Evolutionary conservation across 2,329 filamentous ascomycete genomes (phyloP), one percentile per base, ranked within the genome.

Genomic region (Diaporthe sp.): DNA sequence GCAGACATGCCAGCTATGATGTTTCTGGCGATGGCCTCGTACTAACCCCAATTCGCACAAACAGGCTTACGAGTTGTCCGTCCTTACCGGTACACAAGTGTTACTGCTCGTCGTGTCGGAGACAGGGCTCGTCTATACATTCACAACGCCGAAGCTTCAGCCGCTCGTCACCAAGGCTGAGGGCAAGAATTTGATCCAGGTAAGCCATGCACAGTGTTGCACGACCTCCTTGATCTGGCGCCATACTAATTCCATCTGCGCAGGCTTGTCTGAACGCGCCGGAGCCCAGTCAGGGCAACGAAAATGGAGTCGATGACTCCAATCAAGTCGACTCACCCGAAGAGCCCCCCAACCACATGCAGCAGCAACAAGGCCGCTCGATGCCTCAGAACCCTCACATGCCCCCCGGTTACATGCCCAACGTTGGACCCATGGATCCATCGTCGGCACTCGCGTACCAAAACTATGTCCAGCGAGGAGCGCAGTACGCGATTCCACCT

Each of bases 141-240:
- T 98, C 85, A 98, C 96, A 77, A 99, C 97, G 22, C 97, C 97
- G 28, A 99, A 99, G 89, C 92, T 99, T 73, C 97, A 98, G 87
- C 97, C 97, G 77, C 92, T 99, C 71, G 97, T 98, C 79, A 99
- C 97, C 77, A 98, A 98, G 88, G 94, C 97, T 25, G 97, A 98
- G 86, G 97, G 97, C 87, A 99, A 99, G 91, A 99, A 99, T 84
- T 88, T 99, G 78, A 98, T 99, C 79, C 97, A 99, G 92, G 97
- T 98, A 91, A 78, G 91, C 80, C 38, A 58, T 47, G 67, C 72
- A 73, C 69, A 58, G 17, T 67, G 67, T 73, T 72, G 71, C 54
- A 77, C 68, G 60, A 40, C 40, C 38, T 68, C 61, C 30, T 25
- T 52, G 57, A 33, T 17, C 42, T 50, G 75, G 52, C 52, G 45